A percentile compares a stretch with the other conserved stretches of the same genome.
Conservation (phyloP, 441 rosid species). For the Bocquillonia castaneifolia region DNA sequence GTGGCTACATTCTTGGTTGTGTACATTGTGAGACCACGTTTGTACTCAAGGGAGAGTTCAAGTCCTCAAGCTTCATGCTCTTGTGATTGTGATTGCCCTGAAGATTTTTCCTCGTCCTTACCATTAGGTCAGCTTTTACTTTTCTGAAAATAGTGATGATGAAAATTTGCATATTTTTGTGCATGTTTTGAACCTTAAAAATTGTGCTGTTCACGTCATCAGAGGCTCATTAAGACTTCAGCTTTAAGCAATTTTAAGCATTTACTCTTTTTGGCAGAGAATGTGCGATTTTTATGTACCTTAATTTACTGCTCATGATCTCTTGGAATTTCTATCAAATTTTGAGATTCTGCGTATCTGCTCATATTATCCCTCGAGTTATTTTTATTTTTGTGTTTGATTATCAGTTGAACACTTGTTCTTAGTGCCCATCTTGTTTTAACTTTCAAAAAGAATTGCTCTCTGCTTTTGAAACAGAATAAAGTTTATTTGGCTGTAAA, state of each 20-base stretch:
- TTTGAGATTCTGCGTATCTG: no score
- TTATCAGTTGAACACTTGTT: background rate
- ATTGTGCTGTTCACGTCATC: background rate
- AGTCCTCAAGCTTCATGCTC: constrained; percentile 32
- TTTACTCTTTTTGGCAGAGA: background rate
- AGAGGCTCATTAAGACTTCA: background rate
- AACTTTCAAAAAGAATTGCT: background rate
- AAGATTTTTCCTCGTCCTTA: constrained; percentile 28
- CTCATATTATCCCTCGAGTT: no score
- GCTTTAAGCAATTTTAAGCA: background rate
- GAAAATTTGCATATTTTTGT: constrained; percentile 1
- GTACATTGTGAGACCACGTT: constrained; percentile 30
- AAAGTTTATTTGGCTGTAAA: background rate
- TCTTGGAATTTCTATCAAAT: no score
- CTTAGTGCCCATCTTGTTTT: background rate
- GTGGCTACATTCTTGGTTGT: constrained; percentile 31
- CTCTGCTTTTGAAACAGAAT: background rate
- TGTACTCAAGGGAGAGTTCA: constrained; percentile 26
- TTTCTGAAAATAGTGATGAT: constrained; percentile 2
- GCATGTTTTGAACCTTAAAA: background rate
- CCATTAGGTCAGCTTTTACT: constrained; percentile 28
- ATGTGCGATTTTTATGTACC: no score
- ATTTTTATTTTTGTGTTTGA: no score
- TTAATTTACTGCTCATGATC: no score
- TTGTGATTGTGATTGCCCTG: constrained; percentile 49